Evolutionary conservation across 1,139 yeast genomes (phyloP).

Genomic region (Meyerozyma elateridarum): DNA sequence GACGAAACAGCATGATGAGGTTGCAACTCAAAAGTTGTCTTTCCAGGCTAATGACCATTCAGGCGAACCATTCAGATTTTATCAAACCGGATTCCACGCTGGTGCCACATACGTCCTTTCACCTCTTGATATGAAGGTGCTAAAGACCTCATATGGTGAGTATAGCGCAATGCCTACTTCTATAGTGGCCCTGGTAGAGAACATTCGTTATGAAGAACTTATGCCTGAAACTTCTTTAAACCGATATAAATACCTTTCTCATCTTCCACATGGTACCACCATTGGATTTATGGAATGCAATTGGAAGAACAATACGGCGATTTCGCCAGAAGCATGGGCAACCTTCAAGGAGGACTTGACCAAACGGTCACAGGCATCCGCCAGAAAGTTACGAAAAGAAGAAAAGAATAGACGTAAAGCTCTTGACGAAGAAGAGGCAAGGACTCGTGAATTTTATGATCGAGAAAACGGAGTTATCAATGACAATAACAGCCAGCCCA

Average conservation of each 20-base stretch:
- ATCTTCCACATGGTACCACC: conserved; percentile 81
- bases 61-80: conserved; percentile 31
- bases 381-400: conserved; percentile 55
- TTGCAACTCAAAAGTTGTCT: conserved; percentile 4
- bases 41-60: conserved; percentile 2
- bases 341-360: conserved; percentile 55
- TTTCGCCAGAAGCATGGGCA: conserved; percentile 48
- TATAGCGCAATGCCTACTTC: conserved; percentile 66
- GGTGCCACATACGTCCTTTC: conserved; percentile 65
- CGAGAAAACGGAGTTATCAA: conserved; percentile 42
- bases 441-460: conserved; percentile 52
- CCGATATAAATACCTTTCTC: conserved; percentile 70
- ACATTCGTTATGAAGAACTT: conserved; percentile 61
- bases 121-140: conserved; percentile 71
- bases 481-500: conserved; percentile 12
- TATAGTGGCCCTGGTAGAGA: conserved; percentile 61
- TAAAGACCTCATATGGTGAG: conserved; percentile 55
- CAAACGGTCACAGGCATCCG: conserved; percentile 52
- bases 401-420: conserved; percentile 61
- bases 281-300: conserved; percentile 82
- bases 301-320: conserved; percentile 52
- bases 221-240: conserved; percentile 48
- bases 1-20: conserved; percentile 19
- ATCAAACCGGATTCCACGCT: conserved; percentile 71
- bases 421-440: conserved; percentile 55